Base-by-base conservation (phyloP, 768 basidiomycete species). In the Omphalotus guepiniiformis region DNA sequence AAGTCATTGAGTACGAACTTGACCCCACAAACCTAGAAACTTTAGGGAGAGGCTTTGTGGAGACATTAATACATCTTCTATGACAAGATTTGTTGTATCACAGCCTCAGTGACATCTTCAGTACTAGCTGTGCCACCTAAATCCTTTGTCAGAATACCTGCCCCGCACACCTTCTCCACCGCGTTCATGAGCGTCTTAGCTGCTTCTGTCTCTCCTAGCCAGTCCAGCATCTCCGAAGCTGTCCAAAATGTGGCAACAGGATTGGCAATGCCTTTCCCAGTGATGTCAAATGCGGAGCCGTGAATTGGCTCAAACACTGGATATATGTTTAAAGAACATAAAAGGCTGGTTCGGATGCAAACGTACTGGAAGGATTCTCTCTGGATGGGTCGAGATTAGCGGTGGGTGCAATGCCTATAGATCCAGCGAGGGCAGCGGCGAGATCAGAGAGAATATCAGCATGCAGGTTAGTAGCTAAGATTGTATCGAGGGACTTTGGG, bases 381-480 rank as follows among this genome's bases (percentile, higher is more conserved):
- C 48, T 39, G 4, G 64, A 54, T 1, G 69, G 69, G 51, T 78
- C 75, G 18, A 79, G 63, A 51, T 76, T 76, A 13, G 74, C 73
- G 6, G 77, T 74, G 15, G 76, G 76, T 12, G 78, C 79, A 32
- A 78, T 78, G 2, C 76, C 78, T 46, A 80, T 80, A 8, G 75
- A 76, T 5, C 78, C 76, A 1, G 75, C 73, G 28, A 76, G 69
- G 4, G 76, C 74, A 8, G 78, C 76, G 1, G 76, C 78, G 7
- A 80, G 68, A 52, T 80, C 77, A 29, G 76, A 78, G 19, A 80
- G 64, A 45, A 79, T 80, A 50, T 79, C 77, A 27, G 73, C 77
- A 51, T 77, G 74, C 11, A 80, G 64, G 54, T 79, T 78, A 12
- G 76, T 78, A 12, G 75, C 74, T 18, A 79, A 72, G 35, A 79